Base-by-base conservation (phyloP, 139 green algal genomes). In the Parachlorella kessleri region DNA sequence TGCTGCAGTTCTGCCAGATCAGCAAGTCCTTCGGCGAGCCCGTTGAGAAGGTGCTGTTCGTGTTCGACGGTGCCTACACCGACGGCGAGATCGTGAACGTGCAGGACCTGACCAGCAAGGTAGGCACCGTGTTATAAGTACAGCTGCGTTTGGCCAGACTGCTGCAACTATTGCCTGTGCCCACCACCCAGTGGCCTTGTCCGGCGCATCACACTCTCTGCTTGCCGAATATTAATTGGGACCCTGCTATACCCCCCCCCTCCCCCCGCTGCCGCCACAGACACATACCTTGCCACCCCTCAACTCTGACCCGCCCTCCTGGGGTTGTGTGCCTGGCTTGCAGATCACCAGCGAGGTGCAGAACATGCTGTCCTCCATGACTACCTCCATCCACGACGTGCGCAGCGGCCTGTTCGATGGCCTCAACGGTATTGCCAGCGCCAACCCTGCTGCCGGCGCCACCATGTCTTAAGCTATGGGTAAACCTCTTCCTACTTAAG, bases 1-100 rank as follows among this genome's bases (percentile, higher is more conserved):
- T 70, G 73, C 30, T 80, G 70, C 74, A 80, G 9, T 66, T 72
- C 30, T 87, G 82, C 77, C 80, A 87, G 68, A 38, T 83, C 28
- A 76, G 21, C 35, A 83, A 87, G 66, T 41, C 36, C 36, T 78
- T 83, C 76, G 82, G 82, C 32, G 77, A 83, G 53, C 4, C 21
- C 3, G 39, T 72, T 28, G 55, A 83, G 76, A 72, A 70, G 48
- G 77, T 87, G 48, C 72, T 87, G 36, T 87, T 72, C 38, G 65
- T 75, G 48, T 87, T 87, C 63, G 82, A 87, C 48, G 81, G 81
- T n/a, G 36, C 40, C 33, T 6, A 75, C 48, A 40, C 55, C 23
- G 42, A 55, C 9, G 53, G 38, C 39, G 42, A 77, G 23, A 78
- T 73, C n/a, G n/a, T n/a, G n/a, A n/a, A n/a, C n/a, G n/a, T n/a